Evolutionary conservation across 495 filamentous ascomycete genomes (phyloP).

Genomic region (Daldinia caldariorum): DNA sequence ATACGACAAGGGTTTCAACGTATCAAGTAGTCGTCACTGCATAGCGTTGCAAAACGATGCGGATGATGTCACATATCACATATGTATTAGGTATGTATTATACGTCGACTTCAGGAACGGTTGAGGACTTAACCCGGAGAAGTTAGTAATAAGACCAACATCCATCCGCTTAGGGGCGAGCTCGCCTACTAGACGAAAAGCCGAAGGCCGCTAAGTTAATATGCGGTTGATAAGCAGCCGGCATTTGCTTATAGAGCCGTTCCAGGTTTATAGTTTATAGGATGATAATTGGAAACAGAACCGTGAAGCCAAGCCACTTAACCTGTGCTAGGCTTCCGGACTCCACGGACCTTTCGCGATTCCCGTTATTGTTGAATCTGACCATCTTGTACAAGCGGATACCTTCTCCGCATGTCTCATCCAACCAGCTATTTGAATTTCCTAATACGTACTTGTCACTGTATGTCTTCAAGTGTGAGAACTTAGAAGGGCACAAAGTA

Average conservation of each 20-base stretch:
- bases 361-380: neutral
- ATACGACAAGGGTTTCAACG: neutral
- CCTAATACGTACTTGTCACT: constrained; percentile 22
- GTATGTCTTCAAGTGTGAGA: neutral
- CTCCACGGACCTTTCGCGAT: neutral
- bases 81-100: neutral
- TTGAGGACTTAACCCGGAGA: neutral
- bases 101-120: neutral
- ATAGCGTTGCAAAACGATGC: neutral
- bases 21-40: neutral
- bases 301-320: neutral
- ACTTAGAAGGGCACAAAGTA: too few species aligned
- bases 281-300: neutral
- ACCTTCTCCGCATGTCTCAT: neutral
- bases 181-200: neutral
- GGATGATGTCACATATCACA: constrained; percentile 1
- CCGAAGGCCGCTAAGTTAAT: neutral
- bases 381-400: neutral
- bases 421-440: constrained; percentile 8
- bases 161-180: neutral
- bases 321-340: neutral
- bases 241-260: neutral
- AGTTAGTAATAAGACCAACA: neutral
- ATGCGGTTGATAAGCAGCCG: neutral
- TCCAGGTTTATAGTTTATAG: neutral